Evolutionary conservation across 192 early-diverging fungal species (phyloP).

Genomic region (Gigaspora rosea): DNA sequence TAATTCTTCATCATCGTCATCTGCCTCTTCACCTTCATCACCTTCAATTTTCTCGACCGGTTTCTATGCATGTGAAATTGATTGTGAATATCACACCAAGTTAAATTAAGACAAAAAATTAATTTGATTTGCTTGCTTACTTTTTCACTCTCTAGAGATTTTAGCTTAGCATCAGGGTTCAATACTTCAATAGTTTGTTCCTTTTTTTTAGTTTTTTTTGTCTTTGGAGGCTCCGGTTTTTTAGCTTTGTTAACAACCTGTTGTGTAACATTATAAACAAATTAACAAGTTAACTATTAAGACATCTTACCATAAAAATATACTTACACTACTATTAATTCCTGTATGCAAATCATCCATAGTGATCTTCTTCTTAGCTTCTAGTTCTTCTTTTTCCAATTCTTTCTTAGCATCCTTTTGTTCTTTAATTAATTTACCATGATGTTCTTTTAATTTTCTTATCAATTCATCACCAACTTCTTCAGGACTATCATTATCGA

Average conservation of each 20-base stretch:
- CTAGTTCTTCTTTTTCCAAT: constrained; percentile 56
- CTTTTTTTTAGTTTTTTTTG: constrained; percentile 52
- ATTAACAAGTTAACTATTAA: not conserved
- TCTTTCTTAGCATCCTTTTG: constrained; percentile 49
- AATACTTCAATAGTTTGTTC: constrained; percentile 68
- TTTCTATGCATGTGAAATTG: not conserved
- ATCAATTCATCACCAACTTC: constrained; percentile 35
- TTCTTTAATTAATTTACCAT: constrained; percentile 41
- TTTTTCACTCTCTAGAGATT: constrained; percentile 22
- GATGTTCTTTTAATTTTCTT: constrained; percentile 44
- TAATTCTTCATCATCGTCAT: constrained; percentile 60
- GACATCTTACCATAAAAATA: not conserved
- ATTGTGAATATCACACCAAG: too few relatives aligned
- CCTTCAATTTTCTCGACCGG: not conserved
- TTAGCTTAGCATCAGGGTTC: constrained; percentile 51
- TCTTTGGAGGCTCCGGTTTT: constrained; percentile 36
- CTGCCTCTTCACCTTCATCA: constrained; percentile 42
- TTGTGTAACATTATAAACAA: not conserved
- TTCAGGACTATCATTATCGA: constrained; percentile 45
- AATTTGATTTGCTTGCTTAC: not conserved
- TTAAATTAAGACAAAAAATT: not conserved
- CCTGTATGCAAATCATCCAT: constrained; percentile 68
- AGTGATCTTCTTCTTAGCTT: constrained; percentile 68
- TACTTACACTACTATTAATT: constrained; percentile 64
- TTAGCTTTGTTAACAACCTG: constrained; percentile 53